Conservation (phyloP, 148 eudicot genomes). For the Rhododendron griersonianum region DNA sequence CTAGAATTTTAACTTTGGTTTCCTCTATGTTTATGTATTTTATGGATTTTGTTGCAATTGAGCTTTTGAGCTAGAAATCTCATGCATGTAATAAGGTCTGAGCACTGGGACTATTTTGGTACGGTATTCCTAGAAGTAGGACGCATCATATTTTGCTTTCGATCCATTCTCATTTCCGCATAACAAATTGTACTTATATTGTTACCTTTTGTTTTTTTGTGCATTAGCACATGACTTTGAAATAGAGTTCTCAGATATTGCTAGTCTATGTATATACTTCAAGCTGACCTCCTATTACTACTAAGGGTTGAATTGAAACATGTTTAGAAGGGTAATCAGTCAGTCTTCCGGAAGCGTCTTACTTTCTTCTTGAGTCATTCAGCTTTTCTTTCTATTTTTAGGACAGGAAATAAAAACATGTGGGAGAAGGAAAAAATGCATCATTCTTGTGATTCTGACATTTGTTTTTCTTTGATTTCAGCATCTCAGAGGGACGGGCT, state of each 20-base stretch:
- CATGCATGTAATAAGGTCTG: background rate
- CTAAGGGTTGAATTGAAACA: background rate
- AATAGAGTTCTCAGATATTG: background rate
- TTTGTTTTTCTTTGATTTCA: constrained; percentile 21
- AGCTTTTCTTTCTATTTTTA: background rate
- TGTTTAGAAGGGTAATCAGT: background rate
- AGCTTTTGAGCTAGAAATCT: background rate
- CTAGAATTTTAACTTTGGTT: background rate
- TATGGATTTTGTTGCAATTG: background rate
- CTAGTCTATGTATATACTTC: background rate
- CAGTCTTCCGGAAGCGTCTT: background rate
- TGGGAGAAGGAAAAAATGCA: background rate
- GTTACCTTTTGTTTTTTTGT: background rate
- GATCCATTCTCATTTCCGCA: background rate
- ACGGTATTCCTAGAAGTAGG: background rate
- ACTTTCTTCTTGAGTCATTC: background rate
- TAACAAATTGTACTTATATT: background rate
- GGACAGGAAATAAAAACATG: background rate
- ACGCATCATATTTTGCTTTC: background rate
- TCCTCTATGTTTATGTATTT: background rate
- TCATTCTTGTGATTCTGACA: constrained; percentile 6
- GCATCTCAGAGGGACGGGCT: constrained; percentile 83
- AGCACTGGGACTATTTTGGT: background rate
- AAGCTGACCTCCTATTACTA: background rate
- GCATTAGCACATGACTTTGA: background rate